Conservation (phyloP, 2,329 filamentous ascomycete genomes). For the Gnomoniopsis sp. region DNA sequence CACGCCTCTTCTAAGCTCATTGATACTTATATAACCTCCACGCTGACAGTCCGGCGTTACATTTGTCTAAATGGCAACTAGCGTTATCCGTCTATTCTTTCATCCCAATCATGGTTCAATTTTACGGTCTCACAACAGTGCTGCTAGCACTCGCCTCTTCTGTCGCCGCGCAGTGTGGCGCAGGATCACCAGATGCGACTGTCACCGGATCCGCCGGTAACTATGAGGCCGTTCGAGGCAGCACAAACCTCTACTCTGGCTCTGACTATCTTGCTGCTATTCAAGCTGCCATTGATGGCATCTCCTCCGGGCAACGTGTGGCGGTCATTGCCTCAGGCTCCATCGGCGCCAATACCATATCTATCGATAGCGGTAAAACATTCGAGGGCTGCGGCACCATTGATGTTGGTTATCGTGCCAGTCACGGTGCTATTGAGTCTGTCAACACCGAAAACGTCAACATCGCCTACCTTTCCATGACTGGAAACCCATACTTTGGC, state of each 20-base stretch:
- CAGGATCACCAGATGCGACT: slow-evolving; percentile 41
- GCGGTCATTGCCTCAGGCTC: slow-evolving; percentile 52
- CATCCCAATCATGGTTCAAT: background rate
- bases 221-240: slow-evolving; percentile 43
- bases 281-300: slow-evolving; percentile 50
- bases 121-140: slow-evolving; percentile 33
- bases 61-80: background rate
- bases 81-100: background rate
- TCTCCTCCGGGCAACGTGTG: slow-evolving; percentile 49
- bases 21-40: background rate
- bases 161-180: slow-evolving; percentile 43
- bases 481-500: slow-evolving; percentile 55
- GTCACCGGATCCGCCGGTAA: slow-evolving; percentile 44
- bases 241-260: slow-evolving; percentile 46
- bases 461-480: slow-evolving; percentile 56
- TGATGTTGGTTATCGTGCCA: slow-evolving; percentile 37
- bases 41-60: background rate
- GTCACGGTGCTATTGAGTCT: slow-evolving; percentile 52
- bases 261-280: slow-evolving; percentile 52
- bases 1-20: background rate
- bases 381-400: slow-evolving; percentile 59
- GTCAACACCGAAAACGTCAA: slow-evolving; percentile 43
- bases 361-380: slow-evolving; percentile 48
- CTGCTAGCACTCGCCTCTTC: slow-evolving; percentile 36
- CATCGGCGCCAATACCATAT: slow-evolving; percentile 51